Base-by-base conservation (phyloP, 371 early-diverging fungal species). In the Apophysomyces sp. region DNA sequence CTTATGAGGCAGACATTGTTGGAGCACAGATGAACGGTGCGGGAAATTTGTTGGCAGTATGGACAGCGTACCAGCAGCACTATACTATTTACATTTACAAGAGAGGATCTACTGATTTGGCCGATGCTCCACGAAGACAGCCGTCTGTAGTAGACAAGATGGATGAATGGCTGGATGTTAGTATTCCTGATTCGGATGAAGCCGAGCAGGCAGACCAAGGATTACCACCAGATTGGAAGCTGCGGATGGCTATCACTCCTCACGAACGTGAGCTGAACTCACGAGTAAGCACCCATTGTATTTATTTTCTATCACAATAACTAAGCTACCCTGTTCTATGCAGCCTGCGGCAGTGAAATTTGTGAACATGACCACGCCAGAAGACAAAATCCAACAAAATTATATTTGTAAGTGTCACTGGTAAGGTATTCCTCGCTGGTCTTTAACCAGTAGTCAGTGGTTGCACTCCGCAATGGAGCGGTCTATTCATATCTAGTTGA, bases 1-100 rank as follows among this genome's bases (percentile, higher is more conserved):
- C 49, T 9, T 44, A 44, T 21, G 66, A 74, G 51, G 65, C 61
- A 2, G 66, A 66, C 13, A 76, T 76, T 29, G 30, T 32, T 4
- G 81, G 81, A 2, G 52, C 71, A 28, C 51, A 66, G 16, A 28
- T 77, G 26, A 68, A 76, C 53, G 54, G 68, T 0, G 59, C 64
- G 8, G 76, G 76, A 0, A 62, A 65, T 1, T 34, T 66, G 1
- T 40, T 77, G 49, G 76, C 76, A 1, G 16, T 76, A 3, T 80
- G 81, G 81, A 77, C 79, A 7, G 76, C 75, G 31, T 28, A 71
- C 30, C 61, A 55, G 27, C 16, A 44, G 7, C 21, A 44, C 4
- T 44, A 44, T 21, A 44, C 62, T 1, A 27, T 71, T 3, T 76
- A 74, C 24, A 66, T 74, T 27, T 76, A 76, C 49, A 44, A 44